Conservation (phyloP, 2,329 filamentous ascomycete genomes). For the Knufia fluminis region DNA sequence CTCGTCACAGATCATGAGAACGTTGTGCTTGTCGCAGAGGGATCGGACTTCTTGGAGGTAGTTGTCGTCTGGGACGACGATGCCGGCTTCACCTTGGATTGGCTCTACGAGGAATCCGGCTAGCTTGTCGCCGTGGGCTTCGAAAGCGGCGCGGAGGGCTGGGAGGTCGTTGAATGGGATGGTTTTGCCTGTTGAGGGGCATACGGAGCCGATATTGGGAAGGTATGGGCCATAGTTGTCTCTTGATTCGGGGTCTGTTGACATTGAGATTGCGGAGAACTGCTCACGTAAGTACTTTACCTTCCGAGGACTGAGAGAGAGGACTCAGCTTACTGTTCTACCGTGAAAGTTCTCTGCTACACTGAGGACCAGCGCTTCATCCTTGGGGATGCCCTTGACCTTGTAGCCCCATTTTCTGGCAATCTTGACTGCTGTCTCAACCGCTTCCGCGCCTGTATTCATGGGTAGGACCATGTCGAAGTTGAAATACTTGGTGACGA, state of each 20-base stretch:
- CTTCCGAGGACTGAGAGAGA: not conserved
- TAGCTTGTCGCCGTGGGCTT: constrained; percentile 71
- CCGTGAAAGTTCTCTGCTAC: constrained; percentile 94
- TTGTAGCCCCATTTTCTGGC: constrained; percentile 98
- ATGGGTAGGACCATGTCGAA: constrained; percentile 98
- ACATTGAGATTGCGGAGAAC: constrained; percentile 93
- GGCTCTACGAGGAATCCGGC: constrained; percentile 93
- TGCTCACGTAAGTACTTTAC: constrained; percentile 29
- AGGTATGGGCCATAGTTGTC: constrained; percentile 97
- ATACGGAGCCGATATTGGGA: constrained; percentile 70
- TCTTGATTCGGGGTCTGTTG: constrained; percentile 86
- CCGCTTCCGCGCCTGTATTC: constrained; percentile 95
- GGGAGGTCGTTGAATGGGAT: constrained; percentile 81
- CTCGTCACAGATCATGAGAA: constrained; percentile 93
- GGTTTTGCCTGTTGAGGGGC: constrained; percentile 64
- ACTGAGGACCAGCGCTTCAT: constrained; percentile 74
- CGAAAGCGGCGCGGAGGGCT: constrained; percentile 69
- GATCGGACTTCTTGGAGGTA: constrained; percentile 73
- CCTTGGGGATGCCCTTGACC: constrained; percentile 77
- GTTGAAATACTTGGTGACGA: constrained; percentile 77
- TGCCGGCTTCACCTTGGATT: constrained; percentile 94
- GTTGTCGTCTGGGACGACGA: constrained; percentile 84
- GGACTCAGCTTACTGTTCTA: constrained; percentile 59
- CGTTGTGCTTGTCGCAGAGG: constrained; percentile 90
- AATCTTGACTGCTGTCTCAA: constrained; percentile 93